Evolutionary conservation across 1,139 yeast species (phyloP).

Genomic region (Wickerhamomyces sp.): DNA sequence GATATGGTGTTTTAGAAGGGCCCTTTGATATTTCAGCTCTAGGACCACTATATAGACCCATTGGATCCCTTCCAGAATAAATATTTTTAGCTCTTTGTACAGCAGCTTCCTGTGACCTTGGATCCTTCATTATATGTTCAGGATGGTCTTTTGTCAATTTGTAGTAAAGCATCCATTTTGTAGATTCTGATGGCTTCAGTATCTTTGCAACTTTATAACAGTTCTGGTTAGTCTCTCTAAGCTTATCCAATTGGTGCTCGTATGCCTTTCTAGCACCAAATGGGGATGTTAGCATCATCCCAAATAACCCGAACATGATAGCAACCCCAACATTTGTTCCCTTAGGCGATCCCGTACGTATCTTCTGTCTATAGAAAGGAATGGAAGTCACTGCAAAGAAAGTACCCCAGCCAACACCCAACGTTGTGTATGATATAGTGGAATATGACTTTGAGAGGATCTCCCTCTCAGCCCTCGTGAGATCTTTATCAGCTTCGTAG

Average conservation of each 20-base stretch:
- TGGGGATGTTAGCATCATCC: slow-evolving; percentile 28
- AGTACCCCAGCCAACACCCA: slow-evolving; percentile 29
- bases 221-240: slow-evolving; percentile 22
- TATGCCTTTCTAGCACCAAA: slow-evolving; percentile 27
- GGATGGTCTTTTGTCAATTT: slow-evolving; percentile 32
- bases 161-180: slow-evolving; percentile 35
- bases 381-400: slow-evolving; percentile 27
- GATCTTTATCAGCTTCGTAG: slow-evolving; percentile 21
- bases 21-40: slow-evolving; percentile 21
- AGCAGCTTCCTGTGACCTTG: slow-evolving; percentile 27
- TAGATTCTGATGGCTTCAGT: slow-evolving; percentile 28
- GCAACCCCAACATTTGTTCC: slow-evolving; percentile 32
- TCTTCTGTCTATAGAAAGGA: slow-evolving; percentile 28
- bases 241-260: slow-evolving; percentile 21
- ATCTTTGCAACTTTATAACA: slow-evolving; percentile 32
- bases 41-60: slow-evolving; percentile 31
- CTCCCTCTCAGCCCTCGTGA: slow-evolving; percentile 17
- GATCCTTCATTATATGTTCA: slow-evolving; percentile 33
- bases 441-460: slow-evolving; percentile 17
- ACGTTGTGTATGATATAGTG: slow-evolving; percentile 14
- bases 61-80: slow-evolving; percentile 31
- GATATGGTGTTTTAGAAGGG: slow-evolving; percentile 7
- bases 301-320: slow-evolving; percentile 29
- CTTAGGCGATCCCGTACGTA: slow-evolving; percentile 27
- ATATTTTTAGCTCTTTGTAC: slow-evolving; percentile 20